Conservation (phyloP, 495 filamentous ascomycete species). For the Penicillium chermesinum region DNA sequence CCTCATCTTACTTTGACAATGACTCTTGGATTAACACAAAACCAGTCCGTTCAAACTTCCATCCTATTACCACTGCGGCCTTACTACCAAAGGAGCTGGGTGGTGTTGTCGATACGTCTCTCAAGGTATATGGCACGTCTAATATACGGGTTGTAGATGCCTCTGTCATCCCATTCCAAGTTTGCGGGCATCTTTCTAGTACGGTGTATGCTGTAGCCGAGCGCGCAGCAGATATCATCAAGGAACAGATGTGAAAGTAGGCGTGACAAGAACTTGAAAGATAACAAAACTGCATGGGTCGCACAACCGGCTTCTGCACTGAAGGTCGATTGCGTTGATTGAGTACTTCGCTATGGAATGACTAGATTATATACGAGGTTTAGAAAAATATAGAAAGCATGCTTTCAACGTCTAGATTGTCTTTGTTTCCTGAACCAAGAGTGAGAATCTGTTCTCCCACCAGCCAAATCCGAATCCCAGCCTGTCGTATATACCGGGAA, state of each 20-base stretch:
- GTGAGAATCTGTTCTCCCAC: too few species aligned
- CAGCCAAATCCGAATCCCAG: too few species aligned
- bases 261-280: too few species aligned
- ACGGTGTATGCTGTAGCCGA: conserved; percentile 56
- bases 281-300: too few species aligned
- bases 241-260: conserved; percentile 19
- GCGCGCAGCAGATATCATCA: conserved; percentile 50
- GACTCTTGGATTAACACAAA: not conserved
- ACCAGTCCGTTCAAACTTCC: conserved; percentile 34
- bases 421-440: too few species aligned
- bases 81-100: conserved; percentile 53
- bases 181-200: conserved; percentile 46
- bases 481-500: too few species aligned
- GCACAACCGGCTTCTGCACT: too few species aligned
- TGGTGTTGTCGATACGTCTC: conserved; percentile 40
- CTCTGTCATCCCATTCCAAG: conserved; percentile 46
- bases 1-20: not conserved
- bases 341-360: too few species aligned
- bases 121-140: conserved; percentile 45
- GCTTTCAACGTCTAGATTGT: too few species aligned
- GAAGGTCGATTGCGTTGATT: too few species aligned
- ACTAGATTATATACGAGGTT: too few species aligned
- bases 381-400: too few species aligned
- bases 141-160: conserved; percentile 54
- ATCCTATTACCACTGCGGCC: conserved; percentile 45